Conservation (phyloP, 768 basidiomycete species). For the Amanita pseudoporphyria region DNA sequence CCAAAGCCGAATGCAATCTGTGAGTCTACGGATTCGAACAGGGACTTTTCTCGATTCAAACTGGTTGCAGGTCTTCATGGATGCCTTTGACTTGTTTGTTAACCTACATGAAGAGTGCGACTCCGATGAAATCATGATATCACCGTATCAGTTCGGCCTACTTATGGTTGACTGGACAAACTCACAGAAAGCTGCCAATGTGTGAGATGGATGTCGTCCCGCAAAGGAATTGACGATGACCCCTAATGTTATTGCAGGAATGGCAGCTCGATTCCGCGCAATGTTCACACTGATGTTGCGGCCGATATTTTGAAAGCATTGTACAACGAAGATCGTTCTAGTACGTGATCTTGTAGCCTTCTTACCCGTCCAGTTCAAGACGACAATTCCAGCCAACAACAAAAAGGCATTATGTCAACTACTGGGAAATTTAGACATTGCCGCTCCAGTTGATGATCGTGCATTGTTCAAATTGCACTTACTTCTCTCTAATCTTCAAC, state of each 20-base stretch:
- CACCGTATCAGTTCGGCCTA: constrained; percentile 61
- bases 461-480: constrained; percentile 5
- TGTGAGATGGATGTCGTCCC: constrained; percentile 16
- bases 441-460: neutral
- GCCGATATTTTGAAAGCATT: constrained; percentile 35
- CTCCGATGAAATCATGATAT: constrained; percentile 65
- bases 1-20: constrained; percentile 65
- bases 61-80: constrained; percentile 51
- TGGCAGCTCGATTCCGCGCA: constrained; percentile 11
- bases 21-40: constrained; percentile 16
- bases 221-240: neutral
- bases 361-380: neutral
- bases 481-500: constrained; percentile 5
- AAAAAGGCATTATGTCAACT: neutral
- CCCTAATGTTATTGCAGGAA: constrained; percentile 11
- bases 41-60: neutral
- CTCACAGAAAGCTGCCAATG: constrained; percentile 56
- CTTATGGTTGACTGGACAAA: constrained; percentile 88
- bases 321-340: constrained; percentile 3
- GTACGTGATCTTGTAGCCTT: neutral
- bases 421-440: constrained; percentile 4
- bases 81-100: constrained; percentile 53
- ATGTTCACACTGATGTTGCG: constrained; percentile 49
- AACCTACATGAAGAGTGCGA: constrained; percentile 57
- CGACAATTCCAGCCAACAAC: neutral